These are phyloP conservation scores for Colletotrichum liriopes DNA, from an alignment of 2,329 filamentous ascomycete genomes.

Conservation along the genomic window DNA sequence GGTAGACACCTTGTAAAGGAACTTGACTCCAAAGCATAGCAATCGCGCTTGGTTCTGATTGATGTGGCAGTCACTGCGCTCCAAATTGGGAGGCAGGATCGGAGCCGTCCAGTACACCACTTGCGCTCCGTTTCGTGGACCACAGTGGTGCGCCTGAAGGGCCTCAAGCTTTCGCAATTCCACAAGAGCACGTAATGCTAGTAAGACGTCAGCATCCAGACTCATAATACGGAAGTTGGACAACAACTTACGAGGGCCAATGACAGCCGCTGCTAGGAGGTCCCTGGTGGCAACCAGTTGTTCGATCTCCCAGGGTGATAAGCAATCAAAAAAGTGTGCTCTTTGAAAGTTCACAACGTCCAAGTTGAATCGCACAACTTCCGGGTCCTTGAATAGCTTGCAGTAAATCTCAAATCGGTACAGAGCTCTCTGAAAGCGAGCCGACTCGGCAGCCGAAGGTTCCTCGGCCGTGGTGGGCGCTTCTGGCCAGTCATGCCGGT, in stretches of 20 bases:
- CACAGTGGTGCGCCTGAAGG: constrained; percentile 29
- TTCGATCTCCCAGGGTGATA: constrained; percentile 39
- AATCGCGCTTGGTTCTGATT: constrained; percentile 36
- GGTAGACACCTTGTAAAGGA: constrained; percentile 27
- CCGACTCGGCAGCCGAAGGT: constrained; percentile 16
- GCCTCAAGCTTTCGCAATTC: constrained; percentile 34
- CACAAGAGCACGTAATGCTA: constrained; percentile 32
- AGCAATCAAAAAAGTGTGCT: constrained; percentile 32
- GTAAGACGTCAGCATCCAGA: not conserved
- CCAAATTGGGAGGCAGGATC: constrained; percentile 27
- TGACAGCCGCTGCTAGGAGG: constrained; percentile 25
- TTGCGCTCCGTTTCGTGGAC: constrained; percentile 17
- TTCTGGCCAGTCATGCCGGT: constrained; percentile 31
- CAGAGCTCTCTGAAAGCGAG: constrained; percentile 34
- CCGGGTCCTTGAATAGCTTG: constrained; percentile 35
- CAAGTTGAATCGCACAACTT: constrained; percentile 38
- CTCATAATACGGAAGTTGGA: not conserved
- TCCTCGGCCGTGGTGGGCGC: not conserved
- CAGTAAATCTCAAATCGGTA: constrained; percentile 39
- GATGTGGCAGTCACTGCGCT: constrained; percentile 36
- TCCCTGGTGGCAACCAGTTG: constrained; percentile 30
- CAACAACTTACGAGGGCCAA: constrained; percentile 32
- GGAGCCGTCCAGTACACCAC: constrained; percentile 35
- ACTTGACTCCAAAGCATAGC: constrained; percentile 33
- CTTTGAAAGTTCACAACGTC: constrained; percentile 37